Base-by-base conservation (phyloP, 768 basidiomycete species). In the Leccinum ochraceum region DNA sequence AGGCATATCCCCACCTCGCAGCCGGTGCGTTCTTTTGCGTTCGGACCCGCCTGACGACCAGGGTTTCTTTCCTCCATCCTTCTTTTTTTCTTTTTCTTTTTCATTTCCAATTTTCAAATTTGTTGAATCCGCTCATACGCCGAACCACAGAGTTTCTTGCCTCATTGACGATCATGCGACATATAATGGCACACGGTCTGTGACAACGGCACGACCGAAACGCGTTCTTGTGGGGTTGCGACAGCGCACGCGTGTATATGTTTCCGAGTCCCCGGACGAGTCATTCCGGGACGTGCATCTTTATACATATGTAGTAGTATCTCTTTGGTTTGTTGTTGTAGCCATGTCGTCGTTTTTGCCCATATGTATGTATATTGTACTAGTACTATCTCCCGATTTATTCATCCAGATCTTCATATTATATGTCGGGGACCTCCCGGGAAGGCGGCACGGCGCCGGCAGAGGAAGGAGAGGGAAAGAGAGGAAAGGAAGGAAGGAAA, bases 111-210 rank as follows among this genome's bases (percentile, higher is more conserved):
- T 20, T 22, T 22, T 46, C 44, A 36, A 36, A 36, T 36, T 36
- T 36, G 36, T 22, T 46, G 44, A 22, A 46, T n/a, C 32, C 20
- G 54, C 62, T 70, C 52, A 60, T 42, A 49, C 32, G 39, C 37
- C 53, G 44, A 66, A 53, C 22, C 3, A 60, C 71, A 88, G 87
- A 88, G 62, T 70, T 88, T 57, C 77, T 89, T 11, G 84, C 84
- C 4, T 81, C 86, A 1, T 69, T 86, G 49, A 80, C 80, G 70
- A 84, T 88, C 63, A 85, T 89, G 84, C 80, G 86, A 11, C 83
- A 87, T 66, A 86, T 88, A 32, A 79, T 70, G 6, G 74, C 76
- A 37, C 75, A 85, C 63, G 73, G 79, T 50, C 36, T 54, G 53
- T 54, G 22, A 37, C 32, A 54, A 54, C 53, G 44, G 44, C 44